Percentiles rank a stretch among this genome's conserved stretches.
These are phyloP conservation scores for Trapa bicornis DNA, from an alignment of 345 rosid genomes.

Conservation along the genomic window DNA sequence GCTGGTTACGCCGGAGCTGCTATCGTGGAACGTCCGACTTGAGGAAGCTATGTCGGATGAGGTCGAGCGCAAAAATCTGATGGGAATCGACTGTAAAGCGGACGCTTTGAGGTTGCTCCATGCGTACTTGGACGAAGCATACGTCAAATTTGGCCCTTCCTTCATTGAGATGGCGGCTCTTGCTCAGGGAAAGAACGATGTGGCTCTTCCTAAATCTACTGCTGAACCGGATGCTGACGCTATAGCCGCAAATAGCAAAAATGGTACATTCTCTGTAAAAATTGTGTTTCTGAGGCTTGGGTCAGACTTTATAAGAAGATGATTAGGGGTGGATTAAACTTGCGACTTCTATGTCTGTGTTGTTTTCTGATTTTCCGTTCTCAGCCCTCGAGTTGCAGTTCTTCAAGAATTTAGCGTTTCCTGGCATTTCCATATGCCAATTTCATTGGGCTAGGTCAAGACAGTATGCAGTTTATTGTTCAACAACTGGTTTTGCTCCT, in stretches of 20 bases:
- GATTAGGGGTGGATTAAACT: neutral
- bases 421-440: neutral
- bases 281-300: neutral
- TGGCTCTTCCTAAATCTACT: neutral
- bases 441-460: neutral
- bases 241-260: neutral
- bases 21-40: conserved; percentile 19
- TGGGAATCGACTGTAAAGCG: conserved; percentile 22
- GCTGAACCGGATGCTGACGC: neutral
- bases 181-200: neutral
- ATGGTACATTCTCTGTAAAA: neutral
- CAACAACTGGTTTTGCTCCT: neutral
- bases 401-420: neutral
- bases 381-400: neutral
- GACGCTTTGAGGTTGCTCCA: conserved; percentile 28
- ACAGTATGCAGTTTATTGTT: neutral
- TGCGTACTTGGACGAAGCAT: conserved; percentile 33
- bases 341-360: neutral
- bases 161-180: conserved; percentile 23
- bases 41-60: conserved; percentile 37
- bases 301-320: neutral
- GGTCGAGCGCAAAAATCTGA: conserved; percentile 15
- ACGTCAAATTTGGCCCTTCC: conserved; percentile 21
- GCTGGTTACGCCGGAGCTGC: conserved; percentile 33
- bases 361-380: neutral